phyloP scores from a whole-genome alignment of 495 filamentous ascomycete species.

The Talaromyces liani region DNA sequence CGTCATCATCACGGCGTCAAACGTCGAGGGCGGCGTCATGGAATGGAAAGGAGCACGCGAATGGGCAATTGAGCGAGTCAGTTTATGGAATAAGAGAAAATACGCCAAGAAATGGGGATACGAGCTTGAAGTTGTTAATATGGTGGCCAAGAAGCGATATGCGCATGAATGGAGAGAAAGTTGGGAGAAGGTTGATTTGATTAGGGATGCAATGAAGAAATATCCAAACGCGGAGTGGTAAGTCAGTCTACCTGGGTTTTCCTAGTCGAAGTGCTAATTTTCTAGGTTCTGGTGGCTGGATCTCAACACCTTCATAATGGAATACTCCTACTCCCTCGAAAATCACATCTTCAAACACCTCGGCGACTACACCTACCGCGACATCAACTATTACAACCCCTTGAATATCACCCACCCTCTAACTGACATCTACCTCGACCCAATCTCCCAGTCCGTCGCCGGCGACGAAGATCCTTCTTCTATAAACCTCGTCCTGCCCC shows the following conservation, averaged over 20 bases:
- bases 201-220: slow-evolving; percentile 85
- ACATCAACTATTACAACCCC: slow-evolving; percentile 94
- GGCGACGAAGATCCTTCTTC: slow-evolving; percentile 69
- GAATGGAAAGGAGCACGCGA: slow-evolving; percentile 97
- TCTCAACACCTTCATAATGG: slow-evolving; percentile 97
- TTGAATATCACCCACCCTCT: slow-evolving; percentile 87
- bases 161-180: slow-evolving; percentile 98
- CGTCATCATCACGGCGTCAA: slow-evolving; percentile 90
- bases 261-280: not conserved
- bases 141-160: slow-evolving; percentile 97
- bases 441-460: slow-evolving; percentile 55
- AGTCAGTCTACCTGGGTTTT: slow-evolving; percentile 14
- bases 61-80: slow-evolving; percentile 97
- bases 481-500: slow-evolving; percentile 80
- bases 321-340: slow-evolving; percentile 84
- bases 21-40: slow-evolving; percentile 95
- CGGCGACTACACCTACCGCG: slow-evolving; percentile 71
- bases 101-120: slow-evolving; percentile 90
- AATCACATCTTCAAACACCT: slow-evolving; percentile 83
- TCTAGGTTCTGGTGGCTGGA: slow-evolving; percentile 98
- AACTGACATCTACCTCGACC: slow-evolving; percentile 65
- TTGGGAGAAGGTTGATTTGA: slow-evolving; percentile 97
- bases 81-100: slow-evolving; percentile 84
- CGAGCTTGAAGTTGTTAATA: slow-evolving; percentile 90
- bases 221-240: slow-evolving; percentile 96